Base-by-base conservation (phyloP, 176 grass and related monocot genomes). In the Paspalum vaginatum region DNA sequence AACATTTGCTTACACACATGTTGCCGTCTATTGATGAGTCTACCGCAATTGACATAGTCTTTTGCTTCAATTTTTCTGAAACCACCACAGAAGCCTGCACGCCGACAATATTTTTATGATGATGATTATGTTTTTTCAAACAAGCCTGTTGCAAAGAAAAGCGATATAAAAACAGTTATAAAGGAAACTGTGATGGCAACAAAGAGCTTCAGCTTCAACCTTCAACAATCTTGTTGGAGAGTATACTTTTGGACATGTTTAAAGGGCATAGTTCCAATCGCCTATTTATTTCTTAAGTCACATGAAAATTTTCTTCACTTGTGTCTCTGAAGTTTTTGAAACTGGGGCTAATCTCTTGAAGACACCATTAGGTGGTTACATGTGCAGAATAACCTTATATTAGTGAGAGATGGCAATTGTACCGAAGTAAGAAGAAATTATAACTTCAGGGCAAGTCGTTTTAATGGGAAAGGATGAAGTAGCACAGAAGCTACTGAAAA, bases 161-260 rank as follows among this genome's bases (percentile, higher is more conserved):
- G n/a, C 48, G 83, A 87, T 67, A 26, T 52, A 70, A 50, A n/a
- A n/a, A n/a, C 84, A 85, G 51, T 79, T 72, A 85, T 98, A 83
- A 91, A 91, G 75, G 87, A 90, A 75, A 76, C 82, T 78, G 77
- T 91, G 81, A 91, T 98, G 84, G 92, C 90, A 81, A 98, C 95
- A 68, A 84, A 95, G 44, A 98, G 95, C 80, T 98, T 98, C 61
- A 95, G 67, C 65, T 82, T 89, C 22, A 88, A 95, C 2, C n/a
- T n/a, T n/a, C n/a, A n/a, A n/a, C n/a, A 98, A 89, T 79, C 86
- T 98, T 88, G 79, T 98, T 49, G 96, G 92, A 54, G 96, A 98
- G 84, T 92, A 90, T 77, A 83, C 81, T 77, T 98, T 98, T 89
- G 96, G 96, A 61, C 92, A n/a, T 89, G 51, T 89, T 85, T 98